These are phyloP conservation scores for Boletus edulis DNA, from an alignment of 768 basidiomycete genomes.

Conservation along the genomic window DNA sequence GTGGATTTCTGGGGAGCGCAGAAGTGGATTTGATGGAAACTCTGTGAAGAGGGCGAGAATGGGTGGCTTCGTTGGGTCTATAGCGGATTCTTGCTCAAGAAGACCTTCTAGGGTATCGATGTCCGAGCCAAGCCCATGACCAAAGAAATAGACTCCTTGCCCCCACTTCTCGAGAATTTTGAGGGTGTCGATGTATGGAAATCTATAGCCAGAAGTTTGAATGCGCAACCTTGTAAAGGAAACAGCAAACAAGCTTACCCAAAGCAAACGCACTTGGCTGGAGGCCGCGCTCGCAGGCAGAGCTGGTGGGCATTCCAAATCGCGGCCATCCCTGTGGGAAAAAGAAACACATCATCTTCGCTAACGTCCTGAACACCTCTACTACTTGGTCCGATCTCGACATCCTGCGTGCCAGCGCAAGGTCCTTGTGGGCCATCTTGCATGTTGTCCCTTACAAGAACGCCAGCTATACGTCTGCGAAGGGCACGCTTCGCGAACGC, in stretches of 20 bases:
- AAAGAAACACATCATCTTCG: slow-evolving; percentile 89
- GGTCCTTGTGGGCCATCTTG: slow-evolving; percentile 34
- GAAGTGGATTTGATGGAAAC: slow-evolving; percentile 92
- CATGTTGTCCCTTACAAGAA: slow-evolving; percentile 59
- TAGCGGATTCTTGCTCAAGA: slow-evolving; percentile 44
- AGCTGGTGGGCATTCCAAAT: slow-evolving; percentile 91
- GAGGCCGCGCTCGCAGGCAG: slow-evolving; percentile 45
- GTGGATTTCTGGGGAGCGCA: slow-evolving; percentile 79
- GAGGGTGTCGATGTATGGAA: slow-evolving; percentile 93
- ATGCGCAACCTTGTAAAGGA: neutral
- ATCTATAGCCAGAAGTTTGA: slow-evolving; percentile 45
- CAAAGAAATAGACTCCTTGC: slow-evolving; percentile 87
- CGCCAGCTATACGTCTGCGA: slow-evolving; percentile 86
- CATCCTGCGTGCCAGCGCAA: slow-evolving; percentile 44
- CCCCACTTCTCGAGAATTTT: slow-evolving; percentile 97
- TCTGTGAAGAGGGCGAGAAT: slow-evolving; percentile 86
- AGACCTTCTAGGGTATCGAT: slow-evolving; percentile 69
- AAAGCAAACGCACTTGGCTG: slow-evolving; percentile 87
- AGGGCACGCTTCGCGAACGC: slow-evolving; percentile 83
- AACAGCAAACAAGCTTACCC: slow-evolving; percentile 56
- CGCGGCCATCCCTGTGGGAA: slow-evolving; percentile 87
- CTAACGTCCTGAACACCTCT: slow-evolving; percentile 67
- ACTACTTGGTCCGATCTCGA: slow-evolving; percentile 57
- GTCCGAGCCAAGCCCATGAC: slow-evolving; percentile 72
- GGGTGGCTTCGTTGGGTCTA: slow-evolving; percentile 47